These are phyloP conservation scores for Citrus unshiu DNA, from an alignment of 345 rosid species.

Conservation along the genomic window DNA sequence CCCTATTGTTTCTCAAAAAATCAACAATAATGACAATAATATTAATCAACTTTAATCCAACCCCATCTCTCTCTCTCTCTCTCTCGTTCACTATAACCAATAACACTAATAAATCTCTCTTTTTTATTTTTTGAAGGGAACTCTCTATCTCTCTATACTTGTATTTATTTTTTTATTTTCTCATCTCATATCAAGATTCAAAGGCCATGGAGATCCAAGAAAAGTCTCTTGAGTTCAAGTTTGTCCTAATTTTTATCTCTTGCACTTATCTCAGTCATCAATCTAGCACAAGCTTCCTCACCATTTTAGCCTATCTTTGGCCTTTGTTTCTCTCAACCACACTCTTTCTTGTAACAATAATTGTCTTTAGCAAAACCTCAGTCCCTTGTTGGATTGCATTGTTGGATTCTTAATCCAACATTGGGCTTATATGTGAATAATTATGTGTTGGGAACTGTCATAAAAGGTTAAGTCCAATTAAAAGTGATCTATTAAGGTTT, in stretches of 20 bases:
- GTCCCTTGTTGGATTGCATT: neutral
- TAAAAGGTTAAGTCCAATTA: no score
- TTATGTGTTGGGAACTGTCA: rapidly evolving
- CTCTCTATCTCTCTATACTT: no score
- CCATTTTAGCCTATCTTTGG: conserved; percentile 78
- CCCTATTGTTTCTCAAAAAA: neutral
- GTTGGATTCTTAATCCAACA: no score
- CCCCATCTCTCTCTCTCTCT: neutral
- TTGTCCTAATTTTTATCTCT: conserved; percentile 27
- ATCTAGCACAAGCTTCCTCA: conserved; percentile 60
- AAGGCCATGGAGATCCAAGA: conserved; percentile 57
- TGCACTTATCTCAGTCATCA: conserved; percentile 29
- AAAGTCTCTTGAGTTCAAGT: conserved; percentile 49
- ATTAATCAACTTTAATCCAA: neutral
- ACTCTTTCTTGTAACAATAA: conserved; percentile 69
- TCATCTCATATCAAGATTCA: neutral
- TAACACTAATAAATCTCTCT: neutral
- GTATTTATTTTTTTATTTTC: no score
- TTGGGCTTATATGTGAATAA: no score
- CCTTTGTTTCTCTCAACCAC: conserved; percentile 80
- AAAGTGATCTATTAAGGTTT: no score
- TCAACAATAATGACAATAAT: neutral
- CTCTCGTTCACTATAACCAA: neutral
- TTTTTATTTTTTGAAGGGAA: no score
- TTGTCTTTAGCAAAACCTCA: conserved; percentile 59